Evolutionary conservation across 371 early-diverging fungal species (phyloP), one percentile per base, ranked within the genome.

Genomic region (Mortierella sp.): DNA sequence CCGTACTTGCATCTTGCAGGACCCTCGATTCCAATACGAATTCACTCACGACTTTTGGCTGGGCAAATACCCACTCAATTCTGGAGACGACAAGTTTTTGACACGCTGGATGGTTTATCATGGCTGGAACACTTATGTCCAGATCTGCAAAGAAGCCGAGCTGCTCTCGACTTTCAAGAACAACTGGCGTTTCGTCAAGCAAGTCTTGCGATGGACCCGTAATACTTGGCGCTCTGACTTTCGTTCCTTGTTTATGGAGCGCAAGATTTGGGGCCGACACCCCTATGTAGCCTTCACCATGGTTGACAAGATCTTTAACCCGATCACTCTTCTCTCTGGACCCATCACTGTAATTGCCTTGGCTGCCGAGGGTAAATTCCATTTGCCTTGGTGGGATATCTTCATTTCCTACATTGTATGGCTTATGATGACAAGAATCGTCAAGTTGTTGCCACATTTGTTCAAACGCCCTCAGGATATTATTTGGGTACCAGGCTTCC

Each of bases 171-270:
- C 94, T 0, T 94, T 94, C 86, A 93, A 94, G 84, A 89, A 92
- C 84, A 91, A 92, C 64, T 94, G 93, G 92, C 83, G 91, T n/a
- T 94, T 94, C 72, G 72, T 93, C 22, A 90, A 91, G 64, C 93
- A 93, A 66, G 88, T 93, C 1, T 76, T 92, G 21, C 83, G 94
- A 24, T 93, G 93, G 94, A 93, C 94, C 1, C 87, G 94, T 57
- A 93, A 93, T 67, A 93, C 93, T 22, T 93, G 94, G 94, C 87
- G 94, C 11, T 90, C 91, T 13, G 94, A 93, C 74, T 88, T 91
- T 63, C 84, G 91, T 19, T 90, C 90, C 9, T 65, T 93, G 58
- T 92, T 91, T 65, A 86, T 79, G 19, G 94, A 93, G 65, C 85
- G 92, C 1, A 73, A 71, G 50, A 85, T 93, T 48, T 93, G 94